These are phyloP conservation scores for Nicotiana attenuata DNA, from an alignment of 257 asterid genomes.

Conservation along the genomic window DNA sequence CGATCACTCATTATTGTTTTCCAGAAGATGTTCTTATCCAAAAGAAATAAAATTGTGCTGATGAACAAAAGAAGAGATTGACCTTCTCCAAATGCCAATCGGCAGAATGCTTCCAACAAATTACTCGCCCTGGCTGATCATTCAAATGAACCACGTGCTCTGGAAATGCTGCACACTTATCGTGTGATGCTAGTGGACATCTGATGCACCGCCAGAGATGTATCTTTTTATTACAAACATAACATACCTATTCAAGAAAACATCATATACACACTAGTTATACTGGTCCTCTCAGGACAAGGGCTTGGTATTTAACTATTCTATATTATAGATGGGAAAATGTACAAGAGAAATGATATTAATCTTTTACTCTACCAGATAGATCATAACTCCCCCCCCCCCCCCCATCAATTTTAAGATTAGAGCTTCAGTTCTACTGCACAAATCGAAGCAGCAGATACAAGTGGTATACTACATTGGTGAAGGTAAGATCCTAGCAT, in stretches of 20 bases:
- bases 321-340: no score
- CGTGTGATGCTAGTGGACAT: constrained; percentile 73
- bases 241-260: constrained; percentile 59
- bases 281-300: neutral
- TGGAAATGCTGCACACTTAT: constrained; percentile 72
- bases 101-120: constrained; percentile 82
- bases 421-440: no score
- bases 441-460: no score
- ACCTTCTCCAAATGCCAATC: constrained; percentile 69
- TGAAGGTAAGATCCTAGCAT: no score
- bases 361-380: no score
- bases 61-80: constrained; percentile 31
- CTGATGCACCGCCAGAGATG: constrained; percentile 70
- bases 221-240: constrained; percentile 61
- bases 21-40: constrained; percentile 4
- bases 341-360: no score
- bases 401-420: no score
- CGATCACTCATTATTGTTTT: neutral
- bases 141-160: constrained; percentile 54
- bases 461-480: no score
- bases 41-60: constrained; percentile 10
- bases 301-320: neutral
- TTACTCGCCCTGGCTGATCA: constrained; percentile 61
- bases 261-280: constrained; percentile 13
- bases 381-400: no score